phyloP scores from a whole-genome alignment of 352 stramenopile genomes.

The Thalassiosira livingstoniorum region DNA sequence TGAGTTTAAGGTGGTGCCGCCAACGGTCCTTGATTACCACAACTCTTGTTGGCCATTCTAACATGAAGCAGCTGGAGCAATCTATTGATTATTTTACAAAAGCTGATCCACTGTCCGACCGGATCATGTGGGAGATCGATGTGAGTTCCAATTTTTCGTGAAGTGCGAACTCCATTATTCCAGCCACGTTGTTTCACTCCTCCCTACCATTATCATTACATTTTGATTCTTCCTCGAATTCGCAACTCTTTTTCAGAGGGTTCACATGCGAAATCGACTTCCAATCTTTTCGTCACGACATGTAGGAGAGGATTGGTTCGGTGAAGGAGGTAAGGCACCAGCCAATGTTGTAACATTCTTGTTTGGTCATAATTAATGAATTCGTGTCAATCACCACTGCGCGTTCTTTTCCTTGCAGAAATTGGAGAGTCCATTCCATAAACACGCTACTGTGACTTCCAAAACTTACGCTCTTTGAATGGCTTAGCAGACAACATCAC shows the following conservation, averaged over 20 bases:
- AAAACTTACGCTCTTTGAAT: too few relatives aligned
- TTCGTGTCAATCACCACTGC: not conserved
- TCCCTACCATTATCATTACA: not conserved
- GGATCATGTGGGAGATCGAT: constrained; percentile 88
- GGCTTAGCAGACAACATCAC: too few relatives aligned
- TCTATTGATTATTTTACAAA: constrained; percentile 77
- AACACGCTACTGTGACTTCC: not conserved
- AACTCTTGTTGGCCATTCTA: constrained; percentile 84
- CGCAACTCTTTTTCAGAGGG: constrained; percentile 23
- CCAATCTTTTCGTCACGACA: constrained; percentile 83
- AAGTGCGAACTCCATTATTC: too few relatives aligned
- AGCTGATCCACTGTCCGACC: constrained; percentile 70
- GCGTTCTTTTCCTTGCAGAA: constrained; percentile 24
- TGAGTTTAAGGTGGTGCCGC: constrained; percentile 77
- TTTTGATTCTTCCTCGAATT: not conserved
- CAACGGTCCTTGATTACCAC: constrained; percentile 83
- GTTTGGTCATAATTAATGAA: not conserved
- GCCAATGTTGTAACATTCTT: not conserved
- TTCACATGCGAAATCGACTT: constrained; percentile 87
- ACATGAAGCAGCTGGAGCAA: constrained; percentile 81
- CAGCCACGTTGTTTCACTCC: not conserved
- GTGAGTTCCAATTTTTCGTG: constrained; percentile 15
- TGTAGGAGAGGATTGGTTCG: constrained; percentile 85
- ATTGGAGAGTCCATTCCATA: constrained; percentile 87
- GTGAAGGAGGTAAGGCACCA: constrained; percentile 64